Evolutionary conservation across 805 yeast genomes (phyloP), one percentile per base, ranked within the genome.

Genomic region (Pichia manshurica): DNA sequence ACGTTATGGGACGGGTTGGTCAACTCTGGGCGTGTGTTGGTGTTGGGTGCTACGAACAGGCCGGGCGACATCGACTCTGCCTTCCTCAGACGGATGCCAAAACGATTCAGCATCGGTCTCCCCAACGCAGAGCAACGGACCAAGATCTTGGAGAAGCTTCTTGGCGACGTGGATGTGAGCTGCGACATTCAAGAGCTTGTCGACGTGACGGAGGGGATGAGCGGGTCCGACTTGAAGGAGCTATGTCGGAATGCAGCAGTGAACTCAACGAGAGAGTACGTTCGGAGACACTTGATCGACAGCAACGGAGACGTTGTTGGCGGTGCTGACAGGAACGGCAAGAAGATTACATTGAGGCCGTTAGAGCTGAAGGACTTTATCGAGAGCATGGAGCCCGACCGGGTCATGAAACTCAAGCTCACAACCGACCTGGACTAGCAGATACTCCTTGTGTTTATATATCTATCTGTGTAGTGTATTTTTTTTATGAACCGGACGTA

Each of bases 1-100:
- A 88, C 96, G 0, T 69, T 91, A 44, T 91, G 98, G 98, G 99
- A 91, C 64, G 99, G 99, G 0, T 70, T 91, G 29, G 67, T 77
- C 7, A 75, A 85, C 9, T 63, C 67, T n/a, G 95, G 96, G 2
- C 73, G 96, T 41, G 77, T 93, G 4, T 69, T 91, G 70, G 88
- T 91, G 2, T 75, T 91, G 57, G 99, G 98, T 3, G 98, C 98
- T 9, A 91, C 99, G 0, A 91, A 91, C 63, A 73, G 99, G 54
- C 89, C 93, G 37, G 77, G 78, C 51, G 99, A 91, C 63, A 91
- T 91, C 39, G 99, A 91, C 61, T 76, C 78, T 52, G 99, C 99
- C 1, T 87, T 91, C 60, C 71, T 93, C 68, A 78, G 99, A 66
- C 78, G 99, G 61, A 74, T 91, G 79, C 97, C 98, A 6, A 91